Evolutionary conservation across 495 filamentous ascomycete genomes (phyloP).

Genomic region (Aspergillus egyptiacus): DNA sequence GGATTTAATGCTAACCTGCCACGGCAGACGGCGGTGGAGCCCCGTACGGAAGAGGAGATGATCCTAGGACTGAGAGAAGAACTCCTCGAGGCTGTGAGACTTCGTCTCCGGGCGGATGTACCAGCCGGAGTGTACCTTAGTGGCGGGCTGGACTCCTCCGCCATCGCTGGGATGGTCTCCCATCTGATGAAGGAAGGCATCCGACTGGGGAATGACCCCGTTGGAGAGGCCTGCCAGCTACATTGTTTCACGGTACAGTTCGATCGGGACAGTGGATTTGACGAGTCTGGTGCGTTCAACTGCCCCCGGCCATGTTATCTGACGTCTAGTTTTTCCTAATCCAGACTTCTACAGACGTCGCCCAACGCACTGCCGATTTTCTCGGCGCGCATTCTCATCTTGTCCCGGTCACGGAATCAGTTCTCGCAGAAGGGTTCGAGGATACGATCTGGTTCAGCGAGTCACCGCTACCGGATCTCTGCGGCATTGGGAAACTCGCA

Average conservation of each 20-base stretch:
- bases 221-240: constrained; percentile 20
- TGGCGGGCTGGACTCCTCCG: constrained; percentile 48
- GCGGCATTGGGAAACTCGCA: constrained; percentile 41
- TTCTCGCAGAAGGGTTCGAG: constrained; percentile 39
- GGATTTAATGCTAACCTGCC: background rate
- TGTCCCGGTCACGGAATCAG: constrained; percentile 38
- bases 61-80: constrained; percentile 38
- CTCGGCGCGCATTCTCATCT: constrained; percentile 42
- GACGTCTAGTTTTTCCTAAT: background rate
- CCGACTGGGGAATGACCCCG: constrained; percentile 27
- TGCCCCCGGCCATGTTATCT: background rate
- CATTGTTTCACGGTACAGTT: constrained; percentile 45
- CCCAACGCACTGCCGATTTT: constrained; percentile 43
- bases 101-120: constrained; percentile 50
- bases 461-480: constrained; percentile 38
- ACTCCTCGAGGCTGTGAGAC: constrained; percentile 40
- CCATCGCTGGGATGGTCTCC: constrained; percentile 47
- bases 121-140: constrained; percentile 46
- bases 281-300: constrained; percentile 40
- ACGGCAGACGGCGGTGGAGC: constrained; percentile 15
- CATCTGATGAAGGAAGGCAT: constrained; percentile 38
- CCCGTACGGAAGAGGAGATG: constrained; percentile 39
- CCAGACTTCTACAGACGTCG: constrained; percentile 31
- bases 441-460: constrained; percentile 46
- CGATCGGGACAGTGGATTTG: constrained; percentile 33